Base-by-base conservation (phyloP, 2,329 filamentous ascomycete species). In the Alternaria sp. region DNA sequence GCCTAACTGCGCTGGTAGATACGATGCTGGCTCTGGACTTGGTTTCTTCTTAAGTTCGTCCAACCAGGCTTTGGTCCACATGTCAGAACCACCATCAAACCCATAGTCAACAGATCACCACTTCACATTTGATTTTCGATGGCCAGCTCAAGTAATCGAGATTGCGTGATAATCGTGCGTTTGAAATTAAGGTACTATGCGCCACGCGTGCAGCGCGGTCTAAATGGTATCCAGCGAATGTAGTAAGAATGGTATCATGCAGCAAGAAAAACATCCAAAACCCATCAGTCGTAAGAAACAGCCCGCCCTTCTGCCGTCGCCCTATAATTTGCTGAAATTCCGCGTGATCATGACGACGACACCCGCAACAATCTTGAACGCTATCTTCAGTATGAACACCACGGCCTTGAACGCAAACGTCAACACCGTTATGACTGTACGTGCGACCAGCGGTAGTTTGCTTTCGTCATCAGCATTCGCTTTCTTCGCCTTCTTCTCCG, bases 381-480 rank as follows among this genome's bases (percentile, higher is more conserved):
- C 76, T 15, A 83, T 72, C 53, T 76, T 76, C 7, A 84, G 57
- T 46, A 83, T 75, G 64, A 79, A 83, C 3, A 83, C 79, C 3
- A 81, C 75, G 1, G 77, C 74, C 69, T 82, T 83, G 57, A 84
- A 79, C 6, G 74, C 76, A 66, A 83, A 78, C 0, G 77, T 80
- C 32, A 83, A 61, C 23, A 83, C 63, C 2, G 71, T 71, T 5
- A 84, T 74, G 6, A 82, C 72, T 3, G 76, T 79, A 30, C 80
- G 72, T 19, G 80, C 77, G 12, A 83, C 65, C 26, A 78, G 73
- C 12, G 80, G 80, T 43, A 83, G 60, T 57, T 78, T 78, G 7
- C 77, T 73, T 54, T 77, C 67, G 5, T 79, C 73, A 15, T 77
- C 75, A 55, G 73, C 57, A 55, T 75, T 69, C 15, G 54, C 23